Conservation (phyloP, 176 grass and related monocot genomes). For the Poa pratensis region DNA sequence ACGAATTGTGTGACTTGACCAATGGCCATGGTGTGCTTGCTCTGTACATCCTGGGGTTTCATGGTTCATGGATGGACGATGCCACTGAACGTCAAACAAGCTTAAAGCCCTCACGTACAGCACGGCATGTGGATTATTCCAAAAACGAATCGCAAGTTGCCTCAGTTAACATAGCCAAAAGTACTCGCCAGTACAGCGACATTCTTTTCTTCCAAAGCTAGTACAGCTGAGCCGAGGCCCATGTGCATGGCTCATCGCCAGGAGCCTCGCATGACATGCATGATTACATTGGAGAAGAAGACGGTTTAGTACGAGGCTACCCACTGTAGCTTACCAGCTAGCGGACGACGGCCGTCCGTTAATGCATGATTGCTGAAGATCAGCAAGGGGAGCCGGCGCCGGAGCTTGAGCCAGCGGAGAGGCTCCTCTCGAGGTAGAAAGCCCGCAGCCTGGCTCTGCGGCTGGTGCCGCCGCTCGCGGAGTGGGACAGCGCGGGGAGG, state of each 20-base stretch:
- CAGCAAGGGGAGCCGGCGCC: slow-evolving; percentile 43
- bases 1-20: background rate
- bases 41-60: background rate
- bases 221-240: too few species aligned
- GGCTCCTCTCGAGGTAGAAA: slow-evolving; percentile 60
- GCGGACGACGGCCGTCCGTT: too few species aligned
- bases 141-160: slow-evolving; percentile 39
- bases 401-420: slow-evolving; percentile 33
- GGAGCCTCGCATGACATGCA: slow-evolving; percentile 18
- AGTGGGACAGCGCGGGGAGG: slow-evolving; percentile 70
- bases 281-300: slow-evolving; percentile 17
- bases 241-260: slow-evolving; percentile 37
- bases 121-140: background rate
- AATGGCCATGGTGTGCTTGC: too few species aligned
- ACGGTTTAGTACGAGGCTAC: slow-evolving; percentile 34
- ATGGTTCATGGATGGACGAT: background rate
- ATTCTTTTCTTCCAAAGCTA: slow-evolving; percentile 39
- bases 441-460: slow-evolving; percentile 48
- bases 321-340: slow-evolving; percentile 1
- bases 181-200: slow-evolving; percentile 40
- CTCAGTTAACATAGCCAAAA: slow-evolving; percentile 42
- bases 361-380: too few species aligned
- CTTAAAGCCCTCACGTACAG: background rate
- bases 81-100: background rate
- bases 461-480: slow-evolving; percentile 31